Base-by-base conservation (phyloP, 164 flowering plant genomes). In the Chimonanthus praecox region DNA sequence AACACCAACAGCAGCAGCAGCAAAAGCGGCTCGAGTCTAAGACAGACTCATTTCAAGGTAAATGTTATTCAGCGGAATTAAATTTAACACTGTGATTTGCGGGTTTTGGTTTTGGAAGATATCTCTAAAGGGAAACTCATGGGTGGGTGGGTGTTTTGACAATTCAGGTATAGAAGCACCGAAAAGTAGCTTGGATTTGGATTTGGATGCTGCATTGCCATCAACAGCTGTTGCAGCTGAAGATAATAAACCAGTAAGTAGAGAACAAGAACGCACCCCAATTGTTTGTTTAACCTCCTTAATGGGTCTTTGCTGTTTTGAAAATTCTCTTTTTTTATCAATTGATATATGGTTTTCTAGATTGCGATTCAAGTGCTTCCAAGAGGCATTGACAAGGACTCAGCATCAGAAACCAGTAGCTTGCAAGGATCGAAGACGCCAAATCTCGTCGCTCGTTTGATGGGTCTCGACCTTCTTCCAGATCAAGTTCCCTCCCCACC, bases 401-500 rank as follows among this genome's bases (percentile, higher is more conserved):
- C 73, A 3, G 82, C 83, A 2, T 75, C 89, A 64, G 89, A 84
- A 7, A 74, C 74, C 44, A 78, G 77, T 78, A 77, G 64, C 73
- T 87, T 89, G 6, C 89, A 94, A 5, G 84, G 87, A 8, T 65
- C 84, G 48, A 94, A 85, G 77, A 90, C 97, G 0, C 97, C 97
- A 64, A 89, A 62, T 72, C 79, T 94, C 2, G 97, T 94, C 7
- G 99, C 97, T 8, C 86, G 99, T 44, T 72, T 94, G 1, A 92
- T 94, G 99, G 99, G 99, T 74, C 89, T 94, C 13, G 99, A 94
- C 71, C 80, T 89, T 5, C 86, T 94, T 10, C 97, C 98, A 4
- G 93, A 88, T 43, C 69, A 65, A 15, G 5, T 71, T 81, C 7
- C 78, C 84, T 7, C 66, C 76, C 15, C 60, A 63, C 15, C 62